Evolutionary conservation across 208 protist species (phyloP).

Genomic region (Strigomonas culicis): DNA sequence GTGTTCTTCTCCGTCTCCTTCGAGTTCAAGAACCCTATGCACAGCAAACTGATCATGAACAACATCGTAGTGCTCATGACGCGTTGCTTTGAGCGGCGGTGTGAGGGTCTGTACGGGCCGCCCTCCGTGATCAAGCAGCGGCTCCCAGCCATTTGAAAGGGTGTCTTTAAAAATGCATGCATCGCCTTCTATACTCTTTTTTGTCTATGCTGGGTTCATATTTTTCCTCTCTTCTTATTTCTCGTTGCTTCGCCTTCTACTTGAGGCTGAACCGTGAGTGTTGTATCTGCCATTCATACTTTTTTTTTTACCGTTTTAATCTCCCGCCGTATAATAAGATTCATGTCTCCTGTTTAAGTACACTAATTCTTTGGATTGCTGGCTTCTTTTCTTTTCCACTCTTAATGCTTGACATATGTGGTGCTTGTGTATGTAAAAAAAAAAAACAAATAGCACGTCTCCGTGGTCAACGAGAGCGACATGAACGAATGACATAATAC

Average conservation of each 20-base stretch:
- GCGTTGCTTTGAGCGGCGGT: constrained; percentile 70
- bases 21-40: constrained; percentile 72
- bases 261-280: background rate
- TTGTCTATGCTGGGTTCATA: background rate
- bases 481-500: no score
- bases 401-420: no score
- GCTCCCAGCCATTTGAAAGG: constrained; percentile 14
- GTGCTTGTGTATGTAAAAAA: no score
- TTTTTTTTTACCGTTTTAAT: background rate
- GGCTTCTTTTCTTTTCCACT: no score
- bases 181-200: background rate
- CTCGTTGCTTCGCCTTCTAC: background rate
- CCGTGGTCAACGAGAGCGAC: no score
- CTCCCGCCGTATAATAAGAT: no score
- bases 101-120: constrained; percentile 66
- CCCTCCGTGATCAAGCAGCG: constrained; percentile 38
- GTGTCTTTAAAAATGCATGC: background rate
- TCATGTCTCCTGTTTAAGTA: no score
- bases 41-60: constrained; percentile 70
- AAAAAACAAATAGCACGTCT: no score
- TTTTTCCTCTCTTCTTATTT: background rate
- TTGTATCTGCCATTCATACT: background rate
- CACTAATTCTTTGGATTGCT: no score
- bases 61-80: constrained; percentile 81
- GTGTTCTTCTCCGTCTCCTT: constrained; percentile 73